A percentile compares a stretch with the other conserved stretches of the same genome.
phyloP scores from a whole-genome alignment of 352 stramenopile genomes.

The Pythium brachiatum region DNA sequence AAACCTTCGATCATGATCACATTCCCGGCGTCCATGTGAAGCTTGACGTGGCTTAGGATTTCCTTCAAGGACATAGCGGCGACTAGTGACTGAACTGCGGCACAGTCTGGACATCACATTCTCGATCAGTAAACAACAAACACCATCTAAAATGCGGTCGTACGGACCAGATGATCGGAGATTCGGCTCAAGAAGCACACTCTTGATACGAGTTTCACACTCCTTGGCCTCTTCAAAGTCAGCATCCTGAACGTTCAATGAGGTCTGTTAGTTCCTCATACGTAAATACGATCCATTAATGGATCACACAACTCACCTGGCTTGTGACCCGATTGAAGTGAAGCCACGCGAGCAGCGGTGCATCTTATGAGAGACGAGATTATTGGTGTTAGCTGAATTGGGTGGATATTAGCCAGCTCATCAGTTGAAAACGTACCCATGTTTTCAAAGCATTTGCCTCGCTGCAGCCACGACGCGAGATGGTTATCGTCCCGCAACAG shows the following conservation, averaged over 20 bases:
- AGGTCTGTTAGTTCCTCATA: neutral
- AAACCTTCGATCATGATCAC: constrained; percentile 66
- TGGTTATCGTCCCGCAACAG: constrained; percentile 51
- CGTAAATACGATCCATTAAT: neutral
- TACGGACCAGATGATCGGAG: neutral
- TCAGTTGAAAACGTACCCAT: constrained; percentile 29
- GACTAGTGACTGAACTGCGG: neutral
- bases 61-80: constrained; percentile 3
- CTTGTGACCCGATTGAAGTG: constrained; percentile 56
- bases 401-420: neutral
- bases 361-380: constrained; percentile 21
- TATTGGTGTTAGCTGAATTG: too few species aligned
- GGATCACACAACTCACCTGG: constrained; percentile 26
- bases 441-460: constrained; percentile 51
- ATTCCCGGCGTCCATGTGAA: constrained; percentile 47
- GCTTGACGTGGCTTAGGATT: constrained; percentile 33
- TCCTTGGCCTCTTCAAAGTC: constrained; percentile 22
- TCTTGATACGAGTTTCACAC: constrained; percentile 22
- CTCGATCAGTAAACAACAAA: neutral
- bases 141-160: neutral
- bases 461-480: constrained; percentile 45
- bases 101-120: neutral
- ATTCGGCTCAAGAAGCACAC: neutral
- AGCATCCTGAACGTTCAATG: constrained; percentile 7
- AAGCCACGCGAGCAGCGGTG: constrained; percentile 63